These are phyloP conservation scores for Tricholoma furcatifolium DNA, from an alignment of 768 basidiomycete species.

Conservation along the genomic window DNA sequence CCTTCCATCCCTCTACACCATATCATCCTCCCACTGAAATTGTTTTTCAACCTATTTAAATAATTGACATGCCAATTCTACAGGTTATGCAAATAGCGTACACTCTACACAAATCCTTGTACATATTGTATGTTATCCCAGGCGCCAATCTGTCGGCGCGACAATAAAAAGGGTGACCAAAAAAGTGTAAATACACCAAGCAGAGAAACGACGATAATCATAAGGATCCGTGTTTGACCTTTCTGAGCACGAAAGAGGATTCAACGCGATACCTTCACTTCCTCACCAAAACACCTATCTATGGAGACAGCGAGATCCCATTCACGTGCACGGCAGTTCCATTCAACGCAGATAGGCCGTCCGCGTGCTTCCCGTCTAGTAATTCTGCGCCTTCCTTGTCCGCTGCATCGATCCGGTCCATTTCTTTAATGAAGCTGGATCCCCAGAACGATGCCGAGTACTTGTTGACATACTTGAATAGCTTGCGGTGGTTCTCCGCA, in stretches of 20 bases:
- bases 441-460: constrained; percentile 95
- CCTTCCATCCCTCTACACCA: no score
- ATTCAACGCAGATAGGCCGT: constrained; percentile 3
- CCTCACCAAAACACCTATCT: background rate
- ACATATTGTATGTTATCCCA: background rate
- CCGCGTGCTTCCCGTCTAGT: background rate
- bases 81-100: constrained; percentile 12
- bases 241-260: background rate
- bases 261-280: background rate
- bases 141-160: background rate
- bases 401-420: constrained; percentile 57
- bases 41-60: background rate
- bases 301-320: constrained; percentile 7
- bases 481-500: constrained; percentile 92
- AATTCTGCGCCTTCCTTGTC: constrained; percentile 36
- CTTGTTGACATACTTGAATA: constrained; percentile 96
- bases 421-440: constrained; percentile 84
- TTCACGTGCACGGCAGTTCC: constrained; percentile 8
- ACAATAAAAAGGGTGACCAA: background rate
- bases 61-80: constrained; percentile 10
- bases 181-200: background rate
- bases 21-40: background rate
- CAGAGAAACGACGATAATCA: constrained; percentile 5
- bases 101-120: constrained; percentile 11
- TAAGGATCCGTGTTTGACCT: background rate